phyloP scores from a whole-genome alignment of 257 asterid genomes.

The Orobanche coerulescens region DNA sequence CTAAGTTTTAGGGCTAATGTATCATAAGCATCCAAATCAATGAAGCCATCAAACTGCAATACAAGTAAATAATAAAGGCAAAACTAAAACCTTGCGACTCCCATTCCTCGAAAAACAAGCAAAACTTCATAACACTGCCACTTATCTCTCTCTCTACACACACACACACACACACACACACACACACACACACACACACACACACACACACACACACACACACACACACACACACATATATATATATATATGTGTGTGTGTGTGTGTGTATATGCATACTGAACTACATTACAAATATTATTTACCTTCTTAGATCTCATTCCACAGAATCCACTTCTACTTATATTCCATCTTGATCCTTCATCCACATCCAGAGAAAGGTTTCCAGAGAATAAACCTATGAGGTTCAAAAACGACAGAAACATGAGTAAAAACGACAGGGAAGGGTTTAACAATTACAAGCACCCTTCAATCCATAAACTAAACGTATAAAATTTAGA shows the following conservation, averaged over 20 bases:
- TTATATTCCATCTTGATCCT: constrained; percentile 75
- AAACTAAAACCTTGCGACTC: background rate
- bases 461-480: constrained; percentile 1
- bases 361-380: constrained; percentile 73
- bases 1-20: constrained; percentile 67
- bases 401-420: constrained; percentile 5
- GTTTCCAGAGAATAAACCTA: constrained; percentile 87
- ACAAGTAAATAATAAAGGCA: constrained; percentile 10
- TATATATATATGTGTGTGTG: too few relatives aligned
- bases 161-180: too few relatives aligned
- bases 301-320: constrained; percentile 89
- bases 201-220: too few relatives aligned
- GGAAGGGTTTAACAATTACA: constrained; percentile 6
- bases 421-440: too few relatives aligned
- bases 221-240: too few relatives aligned
- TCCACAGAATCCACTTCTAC: constrained; percentile 93
- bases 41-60: constrained; percentile 87
- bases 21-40: constrained; percentile 85
- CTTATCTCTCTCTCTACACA: too few relatives aligned
- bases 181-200: too few relatives aligned
- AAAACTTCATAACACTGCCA: too few relatives aligned
- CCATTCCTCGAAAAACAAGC: too few relatives aligned
- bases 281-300: background rate
- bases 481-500: background rate
- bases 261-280: too few relatives aligned